Percentiles rank a stretch among this genome's conserved stretches.
These are phyloP conservation scores for Conticribra weissflogii DNA, from an alignment of 108 stramenopile species.

Conservation along the genomic window DNA sequence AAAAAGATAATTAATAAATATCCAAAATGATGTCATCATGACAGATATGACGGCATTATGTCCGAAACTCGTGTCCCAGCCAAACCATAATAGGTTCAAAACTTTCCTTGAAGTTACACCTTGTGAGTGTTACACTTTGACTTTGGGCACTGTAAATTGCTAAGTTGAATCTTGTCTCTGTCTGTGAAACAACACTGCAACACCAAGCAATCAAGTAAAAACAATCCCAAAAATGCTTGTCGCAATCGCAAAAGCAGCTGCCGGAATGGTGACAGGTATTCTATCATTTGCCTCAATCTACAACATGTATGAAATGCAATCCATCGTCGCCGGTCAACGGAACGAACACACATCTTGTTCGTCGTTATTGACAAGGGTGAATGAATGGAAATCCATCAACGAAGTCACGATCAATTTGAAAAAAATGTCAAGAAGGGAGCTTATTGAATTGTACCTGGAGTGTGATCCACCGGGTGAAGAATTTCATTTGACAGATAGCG, in stretches of 20 bases:
- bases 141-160: too few species aligned
- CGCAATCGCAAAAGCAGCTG: background rate
- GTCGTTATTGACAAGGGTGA: background rate
- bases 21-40: too few species aligned
- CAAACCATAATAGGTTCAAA: too few species aligned
- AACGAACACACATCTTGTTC: background rate
- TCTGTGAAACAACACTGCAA: too few species aligned
- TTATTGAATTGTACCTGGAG: constrained; percentile 24
- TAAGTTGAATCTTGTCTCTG: too few species aligned
- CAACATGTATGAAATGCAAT: constrained; percentile 36
- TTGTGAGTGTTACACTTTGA: too few species aligned
- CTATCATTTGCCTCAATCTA: constrained; percentile 24
- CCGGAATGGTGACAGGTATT: constrained; percentile 18
- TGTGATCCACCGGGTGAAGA: constrained; percentile 21
- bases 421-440: constrained; percentile 22
- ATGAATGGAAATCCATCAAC: constrained; percentile 17
- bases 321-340: background rate
- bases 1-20: too few species aligned
- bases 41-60: too few species aligned
- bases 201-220: too few species aligned
- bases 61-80: too few species aligned
- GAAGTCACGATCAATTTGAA: constrained; percentile 14
- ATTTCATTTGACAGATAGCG: background rate
- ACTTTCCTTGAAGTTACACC: too few species aligned
- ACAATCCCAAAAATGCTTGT: too few species aligned